Conservation (phyloP, 192 early-diverging fungal species). For the Jimgerdemannia lactiflua region DNA sequence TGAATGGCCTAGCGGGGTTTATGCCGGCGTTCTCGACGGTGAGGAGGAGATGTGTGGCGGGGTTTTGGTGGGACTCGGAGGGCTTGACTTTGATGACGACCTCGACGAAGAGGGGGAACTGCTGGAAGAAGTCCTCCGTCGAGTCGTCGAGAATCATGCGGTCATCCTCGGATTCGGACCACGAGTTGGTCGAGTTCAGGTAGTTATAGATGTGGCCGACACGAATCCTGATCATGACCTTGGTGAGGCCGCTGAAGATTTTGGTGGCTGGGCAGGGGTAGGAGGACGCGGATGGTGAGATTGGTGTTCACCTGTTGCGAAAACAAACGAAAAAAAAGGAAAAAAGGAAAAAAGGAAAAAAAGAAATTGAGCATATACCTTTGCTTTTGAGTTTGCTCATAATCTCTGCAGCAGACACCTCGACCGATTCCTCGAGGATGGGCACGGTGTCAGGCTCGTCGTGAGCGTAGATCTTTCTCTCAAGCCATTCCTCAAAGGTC, state of each 20-base stretch:
- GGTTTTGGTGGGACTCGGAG: not conserved
- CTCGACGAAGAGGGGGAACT: slow-evolving; percentile 40
- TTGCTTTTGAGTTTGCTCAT: slow-evolving; percentile 25
- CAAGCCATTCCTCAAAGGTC: slow-evolving; percentile 36
- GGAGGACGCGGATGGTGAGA: not conserved
- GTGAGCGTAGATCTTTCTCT: slow-evolving; percentile 24
- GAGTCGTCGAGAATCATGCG: slow-evolving; percentile 19
- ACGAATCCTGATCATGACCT: slow-evolving; percentile 27
- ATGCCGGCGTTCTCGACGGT: not conserved
- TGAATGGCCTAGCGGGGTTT: not conserved
- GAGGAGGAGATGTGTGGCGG: not conserved
- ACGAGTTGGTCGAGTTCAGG: not conserved
- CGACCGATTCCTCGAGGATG: slow-evolving; percentile 34
- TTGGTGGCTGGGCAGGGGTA: slow-evolving; percentile 9
- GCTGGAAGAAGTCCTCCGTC: slow-evolving; percentile 33
- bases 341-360: too few relatives aligned
- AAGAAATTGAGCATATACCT: not conserved
- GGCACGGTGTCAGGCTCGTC: slow-evolving; percentile 21
- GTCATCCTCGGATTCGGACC: slow-evolving; percentile 21
- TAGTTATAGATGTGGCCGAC: slow-evolving; percentile 33
- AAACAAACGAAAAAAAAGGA: too few relatives aligned
- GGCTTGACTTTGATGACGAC: slow-evolving; percentile 23
- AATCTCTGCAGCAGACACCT: slow-evolving; percentile 32
- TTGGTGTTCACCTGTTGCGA: not conserved
- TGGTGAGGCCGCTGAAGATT: slow-evolving; percentile 20